A percentile compares a stretch with the other conserved stretches of the same genome.
Evolutionary conservation across 495 filamentous ascomycete genomes (phyloP).

Genomic region (Talaromyces borbonicus): DNA sequence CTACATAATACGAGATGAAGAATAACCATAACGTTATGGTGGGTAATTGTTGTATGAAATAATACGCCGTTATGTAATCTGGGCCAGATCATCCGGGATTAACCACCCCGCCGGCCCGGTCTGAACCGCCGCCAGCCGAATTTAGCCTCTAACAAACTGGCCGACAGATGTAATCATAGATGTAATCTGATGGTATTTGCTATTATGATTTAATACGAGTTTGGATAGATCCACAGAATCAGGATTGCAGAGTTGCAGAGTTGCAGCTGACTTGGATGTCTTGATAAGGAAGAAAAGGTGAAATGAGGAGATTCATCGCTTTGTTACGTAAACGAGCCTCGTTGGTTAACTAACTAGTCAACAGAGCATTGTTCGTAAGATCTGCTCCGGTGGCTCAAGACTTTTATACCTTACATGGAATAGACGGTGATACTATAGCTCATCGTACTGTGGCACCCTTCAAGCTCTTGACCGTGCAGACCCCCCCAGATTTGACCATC

Average conservation of each 20-base stretch:
- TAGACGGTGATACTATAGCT: too few relatives aligned
- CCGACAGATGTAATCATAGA: background rate
- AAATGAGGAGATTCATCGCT: too few relatives aligned
- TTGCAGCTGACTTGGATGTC: too few relatives aligned
- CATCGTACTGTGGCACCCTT: constrained; percentile 61
- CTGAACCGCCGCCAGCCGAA: constrained; percentile 21
- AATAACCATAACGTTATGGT: background rate
- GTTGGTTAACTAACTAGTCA: too few relatives aligned
- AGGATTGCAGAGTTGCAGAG: too few relatives aligned
- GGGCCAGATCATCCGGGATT: background rate
- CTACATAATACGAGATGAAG: background rate
- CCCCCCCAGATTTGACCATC: constrained; percentile 56
- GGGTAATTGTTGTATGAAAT: background rate
- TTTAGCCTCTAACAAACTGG: background rate
- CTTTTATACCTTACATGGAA: too few relatives aligned
- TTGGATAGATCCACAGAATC: too few relatives aligned
- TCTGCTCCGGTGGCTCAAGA: background rate
- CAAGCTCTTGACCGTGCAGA: constrained; percentile 65
- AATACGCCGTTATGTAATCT: background rate
- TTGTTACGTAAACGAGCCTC: too few relatives aligned
- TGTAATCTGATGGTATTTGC: background rate
- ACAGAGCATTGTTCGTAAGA: too few relatives aligned
- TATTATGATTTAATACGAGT: too few relatives aligned
- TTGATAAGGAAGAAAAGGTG: too few relatives aligned
- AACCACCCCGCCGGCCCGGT: constrained; percentile 11